Evolutionary conservation across 1,284 basidiomycete species (phyloP), one percentile per base, ranked within the genome.

Genomic region (Apiotrichum porosum): DNA sequence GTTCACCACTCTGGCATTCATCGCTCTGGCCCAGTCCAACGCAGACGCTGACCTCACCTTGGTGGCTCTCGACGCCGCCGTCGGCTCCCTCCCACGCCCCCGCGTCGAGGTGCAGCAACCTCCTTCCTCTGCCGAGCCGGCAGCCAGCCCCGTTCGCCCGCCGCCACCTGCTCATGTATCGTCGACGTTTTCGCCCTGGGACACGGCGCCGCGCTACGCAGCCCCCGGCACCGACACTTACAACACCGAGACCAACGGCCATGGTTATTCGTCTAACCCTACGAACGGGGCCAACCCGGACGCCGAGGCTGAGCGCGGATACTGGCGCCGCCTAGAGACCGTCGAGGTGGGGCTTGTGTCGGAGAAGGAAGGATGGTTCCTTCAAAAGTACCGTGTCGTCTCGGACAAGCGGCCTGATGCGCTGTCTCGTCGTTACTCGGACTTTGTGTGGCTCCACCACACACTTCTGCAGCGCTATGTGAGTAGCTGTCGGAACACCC

Each of bases 371-470:
- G 90, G 90, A 12, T 74, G 72, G 36, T 91, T 91, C 68, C 81
- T 92, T 60, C 75, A 91, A 52, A 91, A 89, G 12, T 93, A 92
- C 66, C 82, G 85, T 58, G 76, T 93, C 14, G 76, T 79, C 14
- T 83, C 85, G n/a, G 84, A 88, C 51, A 88, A 88, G 62, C 71
- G 85, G 75, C 8, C 59, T 4, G 71, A 63, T 9, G 59, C 71
- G 3, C 71, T 77, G 4, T 62, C 67, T 5, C 58, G 77, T 9
- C 65, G 77, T 9, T 97, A 94, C 70, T 90, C 87, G 6, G 92
- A 97, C 67, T 97, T 95, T 66, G 80, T 81, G 8, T 92, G 86
- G 73, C 76, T 97, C 19, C 85, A 88, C 80, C 88, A 93, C 51
- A 85, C 83, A 54, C 76, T 97, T 31, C 73, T 82, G 15, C 69